Evolutionary conservation across 805 yeast species (phyloP).

Genomic region (Candida ortonii): DNA sequence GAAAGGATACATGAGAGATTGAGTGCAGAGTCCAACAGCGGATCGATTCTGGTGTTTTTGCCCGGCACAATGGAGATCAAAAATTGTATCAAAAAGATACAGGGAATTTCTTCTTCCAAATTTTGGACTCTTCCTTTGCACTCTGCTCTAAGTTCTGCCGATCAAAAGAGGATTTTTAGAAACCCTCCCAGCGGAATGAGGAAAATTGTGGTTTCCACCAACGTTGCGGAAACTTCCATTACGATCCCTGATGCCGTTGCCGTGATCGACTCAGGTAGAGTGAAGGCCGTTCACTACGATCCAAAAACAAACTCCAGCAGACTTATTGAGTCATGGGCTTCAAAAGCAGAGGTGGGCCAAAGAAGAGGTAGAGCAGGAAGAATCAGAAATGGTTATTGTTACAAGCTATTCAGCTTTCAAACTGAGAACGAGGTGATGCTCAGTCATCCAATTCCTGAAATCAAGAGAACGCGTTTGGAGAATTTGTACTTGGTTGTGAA

Average conservation of each 20-base stretch:
- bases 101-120: constrained; percentile 6
- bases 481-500: constrained; percentile 80
- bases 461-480: constrained; percentile 78
- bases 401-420: constrained; percentile 67
- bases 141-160: constrained; percentile 79
- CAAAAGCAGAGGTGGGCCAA: constrained; percentile 85
- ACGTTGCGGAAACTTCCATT: constrained; percentile 95
- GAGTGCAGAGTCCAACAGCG: constrained; percentile 40
- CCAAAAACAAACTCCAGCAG: constrained; percentile 63
- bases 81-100: constrained; percentile 49
- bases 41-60: constrained; percentile 79
- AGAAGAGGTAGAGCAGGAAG: constrained; percentile 99
- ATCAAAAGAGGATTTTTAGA: constrained; percentile 74
- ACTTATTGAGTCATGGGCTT: constrained; percentile 79
- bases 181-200: constrained; percentile 52
- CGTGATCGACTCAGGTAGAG: constrained; percentile 85
- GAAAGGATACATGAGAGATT: constrained; percentile 50
- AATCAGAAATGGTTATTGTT: constrained; percentile 78
- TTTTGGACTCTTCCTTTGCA: constrained; percentile 72
- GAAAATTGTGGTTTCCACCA: constrained; percentile 85
- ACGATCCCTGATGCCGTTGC: constrained; percentile 94
- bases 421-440: constrained; percentile 58
- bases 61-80: constrained; percentile 91
- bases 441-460: constrained; percentile 83
- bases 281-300: constrained; percentile 74